Conservation (phyloP, 345 rosid genomes). For the Rubroshorea leprosula region DNA sequence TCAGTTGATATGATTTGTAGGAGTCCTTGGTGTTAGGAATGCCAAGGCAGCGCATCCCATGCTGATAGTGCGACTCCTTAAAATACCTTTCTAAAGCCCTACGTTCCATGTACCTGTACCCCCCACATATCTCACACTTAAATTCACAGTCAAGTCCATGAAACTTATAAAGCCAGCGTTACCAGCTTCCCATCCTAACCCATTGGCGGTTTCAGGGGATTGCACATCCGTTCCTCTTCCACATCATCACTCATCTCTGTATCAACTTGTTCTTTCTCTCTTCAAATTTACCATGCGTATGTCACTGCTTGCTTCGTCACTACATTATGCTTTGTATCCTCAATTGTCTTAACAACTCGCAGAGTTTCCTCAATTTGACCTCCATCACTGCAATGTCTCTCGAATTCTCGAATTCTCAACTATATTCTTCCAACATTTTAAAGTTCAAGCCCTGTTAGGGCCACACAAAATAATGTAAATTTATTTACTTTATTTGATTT, state of each 20-base stretch:
- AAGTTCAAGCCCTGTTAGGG: too few species aligned
- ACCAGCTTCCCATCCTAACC: constrained; percentile 99
- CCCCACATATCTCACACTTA: constrained; percentile 93
- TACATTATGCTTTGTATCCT: constrained; percentile 69
- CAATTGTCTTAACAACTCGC: constrained; percentile 67
- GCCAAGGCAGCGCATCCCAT: constrained; percentile 98
- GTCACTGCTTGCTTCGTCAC: constrained; percentile 93
- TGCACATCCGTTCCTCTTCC: constrained; percentile 86
- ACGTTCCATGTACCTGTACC: constrained; percentile 94
- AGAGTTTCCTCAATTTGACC: constrained; percentile 64
- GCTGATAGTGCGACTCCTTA: constrained; percentile 97
- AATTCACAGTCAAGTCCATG: constrained; percentile 98
- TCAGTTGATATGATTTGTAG: constrained; percentile 82
- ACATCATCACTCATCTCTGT: constrained; percentile 96
- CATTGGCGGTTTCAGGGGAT: constrained; percentile 93
- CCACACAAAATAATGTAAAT: too few species aligned
- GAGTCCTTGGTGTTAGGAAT: constrained; percentile 99
- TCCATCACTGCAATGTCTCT: constrained; percentile 73
- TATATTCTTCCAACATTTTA: too few species aligned
- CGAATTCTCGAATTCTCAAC: constrained; percentile 36
- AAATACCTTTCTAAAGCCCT: constrained; percentile 97
- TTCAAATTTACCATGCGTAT: constrained; percentile 26
- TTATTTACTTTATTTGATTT: too few species aligned
- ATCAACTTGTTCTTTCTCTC: constrained; percentile 89
- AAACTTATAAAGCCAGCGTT: constrained; percentile 98